Evolutionary conservation across 2,329 filamentous ascomycete genomes (phyloP), one percentile per base, ranked within the genome.

Genomic region (Beauveria brongniartii): DNA sequence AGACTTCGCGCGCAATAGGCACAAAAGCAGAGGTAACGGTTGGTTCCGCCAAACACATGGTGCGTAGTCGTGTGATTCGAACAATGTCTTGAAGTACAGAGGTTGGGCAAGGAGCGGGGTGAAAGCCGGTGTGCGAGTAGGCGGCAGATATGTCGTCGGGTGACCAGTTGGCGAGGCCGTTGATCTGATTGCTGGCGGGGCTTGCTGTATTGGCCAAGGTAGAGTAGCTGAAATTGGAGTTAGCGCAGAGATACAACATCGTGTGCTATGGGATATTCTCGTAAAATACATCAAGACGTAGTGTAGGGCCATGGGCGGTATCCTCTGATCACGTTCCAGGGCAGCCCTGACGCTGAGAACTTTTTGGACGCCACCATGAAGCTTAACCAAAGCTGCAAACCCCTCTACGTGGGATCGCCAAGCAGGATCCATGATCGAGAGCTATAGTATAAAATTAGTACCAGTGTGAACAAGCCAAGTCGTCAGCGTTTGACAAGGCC

Each of bases 61-160:
- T 54, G 14, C 57, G 57, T 7, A 60, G 2, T 6, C 57, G 57
- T 14, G 57, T 60, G 10, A 60, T 60, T 14, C 57, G 57, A 12
- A 60, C 43, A 60, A 60, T 60, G 28, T 54, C 41, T 22, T 60
- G 57, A 7, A 60, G 57, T 5, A 60, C 57, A 34, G 48, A 60
- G 5, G 57, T 60, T 10, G 57, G 57, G 22, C 57, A 60, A 1
- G 57, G 57, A 9, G 50, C 57, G 7, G 57, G 57, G 7, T 60
- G 48, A 18, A 60, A 60, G 40, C 57, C 57, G 3, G 57, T 60
- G 50, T 60, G 57, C 3, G 57, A 53, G 30, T 60, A 60, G n/a
- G 57, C 57, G 37, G 57, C 57, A 7, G 41, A 30, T n/a, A 60
- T 28, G 40, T 60, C 57, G 16, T 53, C 57, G 26, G 57, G 14